phyloP scores from a whole-genome alignment of 257 asterid genomes.

The Datura wrightii region DNA sequence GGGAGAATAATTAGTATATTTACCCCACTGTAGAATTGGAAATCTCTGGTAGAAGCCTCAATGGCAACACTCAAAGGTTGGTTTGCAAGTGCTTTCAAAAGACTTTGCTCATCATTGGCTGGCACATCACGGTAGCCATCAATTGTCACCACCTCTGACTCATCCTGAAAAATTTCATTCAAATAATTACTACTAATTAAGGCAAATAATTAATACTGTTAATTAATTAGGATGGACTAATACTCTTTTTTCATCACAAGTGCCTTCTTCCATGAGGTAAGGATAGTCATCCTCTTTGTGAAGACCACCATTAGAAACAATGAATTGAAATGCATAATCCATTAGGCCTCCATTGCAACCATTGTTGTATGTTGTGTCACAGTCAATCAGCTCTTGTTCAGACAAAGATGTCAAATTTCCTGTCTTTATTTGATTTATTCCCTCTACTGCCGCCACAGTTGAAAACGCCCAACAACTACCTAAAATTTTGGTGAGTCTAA shows the following conservation, averaged over 20 bases:
- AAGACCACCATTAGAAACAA: slow-evolving; percentile 46
- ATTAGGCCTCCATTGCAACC: slow-evolving; percentile 53
- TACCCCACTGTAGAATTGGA: slow-evolving; percentile 53
- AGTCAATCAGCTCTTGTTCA: slow-evolving; percentile 52
- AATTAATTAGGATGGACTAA: too few species aligned
- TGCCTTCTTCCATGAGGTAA: slow-evolving; percentile 50
- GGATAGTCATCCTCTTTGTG: slow-evolving; percentile 54
- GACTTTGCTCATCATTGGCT: slow-evolving; percentile 43
- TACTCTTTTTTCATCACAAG: slow-evolving; percentile 49
- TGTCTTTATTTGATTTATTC: slow-evolving; percentile 33
- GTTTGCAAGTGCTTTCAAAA: slow-evolving; percentile 52
- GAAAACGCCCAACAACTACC: slow-evolving; percentile 39
- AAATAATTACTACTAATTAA: neutral
- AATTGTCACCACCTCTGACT: slow-evolving; percentile 43
- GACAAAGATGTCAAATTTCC: slow-evolving; percentile 41
- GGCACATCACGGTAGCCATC: slow-evolving; percentile 53
- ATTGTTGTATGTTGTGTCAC: slow-evolving; percentile 47
- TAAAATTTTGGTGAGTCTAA: too few species aligned
- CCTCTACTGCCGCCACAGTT: slow-evolving; percentile 39
- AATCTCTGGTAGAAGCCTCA: slow-evolving; percentile 52
- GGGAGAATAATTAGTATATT: neutral
- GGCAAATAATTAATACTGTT: too few species aligned
- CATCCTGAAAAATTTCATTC: slow-evolving; percentile 36
- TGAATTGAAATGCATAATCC: slow-evolving; percentile 52
- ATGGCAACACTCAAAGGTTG: slow-evolving; percentile 54